Evolutionary conservation across 73 alveolate genomes (phyloP), one percentile per base, ranked within the genome.

Genomic region (Uronychia setigera): DNA sequence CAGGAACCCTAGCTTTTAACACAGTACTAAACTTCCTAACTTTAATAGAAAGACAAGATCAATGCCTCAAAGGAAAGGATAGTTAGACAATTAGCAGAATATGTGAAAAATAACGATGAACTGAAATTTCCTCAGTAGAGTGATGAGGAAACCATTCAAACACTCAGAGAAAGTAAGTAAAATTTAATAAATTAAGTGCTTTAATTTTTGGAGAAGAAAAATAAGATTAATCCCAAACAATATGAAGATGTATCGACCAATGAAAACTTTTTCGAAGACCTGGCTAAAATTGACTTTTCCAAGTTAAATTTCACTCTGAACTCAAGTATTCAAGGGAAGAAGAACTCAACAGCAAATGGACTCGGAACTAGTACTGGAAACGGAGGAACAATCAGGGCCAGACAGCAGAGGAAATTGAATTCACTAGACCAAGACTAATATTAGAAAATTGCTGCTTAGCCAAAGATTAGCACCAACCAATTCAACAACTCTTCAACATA

Each of bases 21-120:
- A 46, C 67, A 11, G 67, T n/a, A n/a, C n/a, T 46, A 46, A 19
- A 19, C 67, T 19, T 46, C 19, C 67, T 46, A 19, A 46, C 19
- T 19, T 5, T 46, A 19, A 46, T 46, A 46, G 67, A 46, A 46
- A 46, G 67, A 46, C 5, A 46, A 46, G 67, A 46, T 46, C 19
- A 46, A 46, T 46, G 67, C 67, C 67, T 46, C 67, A 46, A 46
- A 46, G 67, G 67, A 46, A 19, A 46, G 67, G 67, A 46, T 46
- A 46, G 67, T 46, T 5, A 46, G 67, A 19, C 67, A 46, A 19
- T 46, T 46, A 19, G 67, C 67, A 5, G 67, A 46, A 19, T 46
- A 46, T 46, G 67, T 46, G n/a, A 46, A 46, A 46, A 46, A 46
- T 46, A 46, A 46, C 67, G 67, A 46, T 5, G 67, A 46, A 11